Conservation (phyloP, 2,329 filamentous ascomycete genomes). For the Xylaria polymorpha region DNA sequence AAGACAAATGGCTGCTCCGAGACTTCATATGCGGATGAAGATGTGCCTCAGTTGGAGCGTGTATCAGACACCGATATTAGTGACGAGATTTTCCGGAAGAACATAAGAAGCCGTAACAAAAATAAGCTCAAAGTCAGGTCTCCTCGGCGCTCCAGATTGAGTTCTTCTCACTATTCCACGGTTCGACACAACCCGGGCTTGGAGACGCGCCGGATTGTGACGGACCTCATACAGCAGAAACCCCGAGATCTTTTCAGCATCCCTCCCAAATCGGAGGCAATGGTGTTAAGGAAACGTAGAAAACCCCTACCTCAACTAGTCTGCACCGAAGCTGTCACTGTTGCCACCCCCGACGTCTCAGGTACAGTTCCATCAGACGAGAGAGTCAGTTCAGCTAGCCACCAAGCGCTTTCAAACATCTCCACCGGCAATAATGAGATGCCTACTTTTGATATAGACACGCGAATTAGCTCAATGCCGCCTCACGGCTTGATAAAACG, state of each 20-base stretch:
- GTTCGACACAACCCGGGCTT: conserved; percentile 41
- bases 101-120: conserved; percentile 27
- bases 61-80: conserved; percentile 32
- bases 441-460: conserved; percentile 21
- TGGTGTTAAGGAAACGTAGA: conserved; percentile 34
- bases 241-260: conserved; percentile 46
- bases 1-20: conserved; percentile 41
- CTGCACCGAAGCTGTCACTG: conserved; percentile 19
- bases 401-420: conserved; percentile 25
- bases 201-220: conserved; percentile 33
- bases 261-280: conserved; percentile 37
- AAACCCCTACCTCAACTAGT: conserved; percentile 32
- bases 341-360: conserved; percentile 4
- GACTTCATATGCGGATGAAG: conserved; percentile 30
- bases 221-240: conserved; percentile 38
- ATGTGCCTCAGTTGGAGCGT: conserved; percentile 28
- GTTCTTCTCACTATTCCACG: conserved; percentile 40
- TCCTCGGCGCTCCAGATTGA: conserved; percentile 37
- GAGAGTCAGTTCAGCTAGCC: conserved; percentile 10
- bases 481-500: conserved; percentile 43
- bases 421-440: conserved; percentile 24
- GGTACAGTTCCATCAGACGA: conserved; percentile 12
- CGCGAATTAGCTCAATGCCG: conserved; percentile 29
- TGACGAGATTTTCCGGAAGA: conserved; percentile 16
- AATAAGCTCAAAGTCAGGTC: conserved; percentile 46